A percentile compares a stretch with the other conserved stretches of the same genome.
Conservation (phyloP, 352 stramenopile species). For the Pythium scleroteichum region DNA sequence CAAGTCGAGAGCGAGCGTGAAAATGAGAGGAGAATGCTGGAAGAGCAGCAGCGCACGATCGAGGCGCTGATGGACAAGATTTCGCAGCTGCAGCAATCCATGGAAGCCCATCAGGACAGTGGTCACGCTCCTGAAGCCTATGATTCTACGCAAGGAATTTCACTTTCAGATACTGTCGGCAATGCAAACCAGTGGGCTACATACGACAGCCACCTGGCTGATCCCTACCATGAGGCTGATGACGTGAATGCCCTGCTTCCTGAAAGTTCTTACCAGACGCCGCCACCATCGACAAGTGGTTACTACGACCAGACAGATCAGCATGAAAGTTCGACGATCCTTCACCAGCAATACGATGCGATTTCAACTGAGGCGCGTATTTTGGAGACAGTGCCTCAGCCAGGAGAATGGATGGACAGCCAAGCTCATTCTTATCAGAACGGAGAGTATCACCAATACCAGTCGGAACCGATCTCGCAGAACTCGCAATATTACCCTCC, state of each 20-base stretch:
- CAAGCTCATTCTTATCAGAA: background rate
- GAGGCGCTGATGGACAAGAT: slow-evolving; percentile 42
- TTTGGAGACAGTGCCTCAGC: background rate
- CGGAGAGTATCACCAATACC: background rate
- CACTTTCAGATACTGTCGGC: background rate
- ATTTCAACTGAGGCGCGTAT: background rate
- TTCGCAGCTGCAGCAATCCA: slow-evolving; percentile 5
- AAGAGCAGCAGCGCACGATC: slow-evolving; percentile 28
- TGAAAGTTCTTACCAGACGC: background rate
- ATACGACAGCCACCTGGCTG: background rate
- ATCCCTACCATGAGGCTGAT: background rate
- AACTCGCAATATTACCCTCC: background rate
- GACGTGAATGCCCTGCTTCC: background rate
- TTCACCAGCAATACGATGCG: background rate
- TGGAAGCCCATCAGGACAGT: background rate
- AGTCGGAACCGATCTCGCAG: background rate
- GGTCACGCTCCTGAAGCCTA: no score
- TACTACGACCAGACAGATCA: background rate
- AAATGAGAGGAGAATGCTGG: slow-evolving; percentile 17
- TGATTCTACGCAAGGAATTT: no score
- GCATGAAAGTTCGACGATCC: background rate
- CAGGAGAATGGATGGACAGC: background rate
- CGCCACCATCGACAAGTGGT: background rate
- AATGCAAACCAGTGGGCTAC: background rate
- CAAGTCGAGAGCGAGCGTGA: slow-evolving; percentile 27